Evolutionary conservation across 176 grass and related monocot species (phyloP).

Genomic region (Aechmea fasciata): DNA sequence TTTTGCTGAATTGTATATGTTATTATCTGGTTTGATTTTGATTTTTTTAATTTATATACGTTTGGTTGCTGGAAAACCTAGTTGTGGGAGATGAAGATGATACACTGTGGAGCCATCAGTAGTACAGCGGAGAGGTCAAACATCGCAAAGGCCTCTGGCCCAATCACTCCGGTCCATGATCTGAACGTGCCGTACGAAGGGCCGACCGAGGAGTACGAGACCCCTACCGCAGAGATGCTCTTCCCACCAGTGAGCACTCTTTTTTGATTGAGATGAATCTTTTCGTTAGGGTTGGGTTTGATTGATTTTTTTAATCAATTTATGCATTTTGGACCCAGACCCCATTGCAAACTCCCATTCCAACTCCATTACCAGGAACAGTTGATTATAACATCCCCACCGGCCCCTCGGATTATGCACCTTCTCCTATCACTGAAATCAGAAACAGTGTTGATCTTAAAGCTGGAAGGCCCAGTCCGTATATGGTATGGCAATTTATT

Average conservation of each 20-base stretch:
- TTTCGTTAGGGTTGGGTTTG: background rate
- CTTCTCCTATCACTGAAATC: slow-evolving; percentile 23
- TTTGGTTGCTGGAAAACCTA: slow-evolving; percentile 25
- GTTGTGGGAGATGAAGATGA: slow-evolving; percentile 99
- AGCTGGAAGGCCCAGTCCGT: slow-evolving; percentile 23
- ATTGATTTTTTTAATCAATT: background rate
- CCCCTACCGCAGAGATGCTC: slow-evolving; percentile 28
- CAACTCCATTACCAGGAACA: slow-evolving; percentile 19
- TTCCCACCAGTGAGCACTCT: slow-evolving; percentile 17
- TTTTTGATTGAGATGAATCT: background rate
- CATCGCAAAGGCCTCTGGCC: slow-evolving; percentile 2
- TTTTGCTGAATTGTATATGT: background rate
- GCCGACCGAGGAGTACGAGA: slow-evolving; percentile 24
- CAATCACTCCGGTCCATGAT: slow-evolving; percentile 57
- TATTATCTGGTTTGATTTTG: slow-evolving; percentile 27
- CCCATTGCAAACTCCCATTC: slow-evolving; percentile 22
- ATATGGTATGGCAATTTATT: slow-evolving; percentile 17
- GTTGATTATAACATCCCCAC: slow-evolving; percentile 28
- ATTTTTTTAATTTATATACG: background rate
- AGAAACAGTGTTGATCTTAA: slow-evolving; percentile 21
- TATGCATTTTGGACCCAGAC: slow-evolving; percentile 6
- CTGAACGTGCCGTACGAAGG: slow-evolving; percentile 40
- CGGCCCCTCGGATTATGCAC: slow-evolving; percentile 27
- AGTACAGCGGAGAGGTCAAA: slow-evolving; percentile 46
- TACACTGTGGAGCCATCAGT: slow-evolving; percentile 82